phyloP scores from a whole-genome alignment of 768 basidiomycete genomes.

The Aureoboletus auriporus region DNA sequence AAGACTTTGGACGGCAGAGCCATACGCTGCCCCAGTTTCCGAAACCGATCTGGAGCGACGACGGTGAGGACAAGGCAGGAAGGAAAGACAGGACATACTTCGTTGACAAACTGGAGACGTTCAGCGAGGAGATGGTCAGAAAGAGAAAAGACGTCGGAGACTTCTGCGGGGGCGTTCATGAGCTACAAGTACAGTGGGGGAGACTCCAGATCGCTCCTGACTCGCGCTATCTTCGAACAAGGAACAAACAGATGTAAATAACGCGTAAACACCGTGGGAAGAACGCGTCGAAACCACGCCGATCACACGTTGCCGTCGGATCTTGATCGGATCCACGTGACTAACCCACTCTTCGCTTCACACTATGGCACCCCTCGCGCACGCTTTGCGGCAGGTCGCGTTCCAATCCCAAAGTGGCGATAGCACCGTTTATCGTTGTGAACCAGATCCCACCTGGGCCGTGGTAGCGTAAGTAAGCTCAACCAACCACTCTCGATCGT shows the following conservation, averaged over 20 bases:
- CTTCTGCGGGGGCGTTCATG: conserved; percentile 20
- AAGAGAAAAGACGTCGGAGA: conserved; percentile 65
- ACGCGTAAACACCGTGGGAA: conserved; percentile 28
- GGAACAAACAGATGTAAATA: conserved; percentile 24
- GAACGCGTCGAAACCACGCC: conserved; percentile 18
- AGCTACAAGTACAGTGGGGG: conserved; percentile 25
- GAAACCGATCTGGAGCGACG: conserved; percentile 64
- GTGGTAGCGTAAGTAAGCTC: conserved; percentile 37
- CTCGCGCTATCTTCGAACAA: conserved; percentile 21
- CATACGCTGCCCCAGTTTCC: conserved; percentile 95
- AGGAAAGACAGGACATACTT: conserved; percentile 40
- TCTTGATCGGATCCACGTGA: background rate
- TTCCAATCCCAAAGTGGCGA: conserved; percentile 18
- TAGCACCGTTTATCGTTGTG: conserved; percentile 23
- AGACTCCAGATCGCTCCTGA: background rate
- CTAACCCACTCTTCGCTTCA: too few species aligned
- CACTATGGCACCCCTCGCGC: conserved; percentile 15
- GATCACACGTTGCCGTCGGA: conserved; percentile 14
- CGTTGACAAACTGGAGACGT: conserved; percentile 70
- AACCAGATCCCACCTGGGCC: conserved; percentile 44
- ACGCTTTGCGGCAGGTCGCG: conserved; percentile 20
- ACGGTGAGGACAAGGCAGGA: conserved; percentile 1
- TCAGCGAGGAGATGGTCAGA: conserved; percentile 70
- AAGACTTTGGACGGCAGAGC: conserved; percentile 64
- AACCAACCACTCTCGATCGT: too few species aligned